phyloP scores from a whole-genome alignment of 352 stramenopile genomes.

The Phytophthora boehmeriae region DNA sequence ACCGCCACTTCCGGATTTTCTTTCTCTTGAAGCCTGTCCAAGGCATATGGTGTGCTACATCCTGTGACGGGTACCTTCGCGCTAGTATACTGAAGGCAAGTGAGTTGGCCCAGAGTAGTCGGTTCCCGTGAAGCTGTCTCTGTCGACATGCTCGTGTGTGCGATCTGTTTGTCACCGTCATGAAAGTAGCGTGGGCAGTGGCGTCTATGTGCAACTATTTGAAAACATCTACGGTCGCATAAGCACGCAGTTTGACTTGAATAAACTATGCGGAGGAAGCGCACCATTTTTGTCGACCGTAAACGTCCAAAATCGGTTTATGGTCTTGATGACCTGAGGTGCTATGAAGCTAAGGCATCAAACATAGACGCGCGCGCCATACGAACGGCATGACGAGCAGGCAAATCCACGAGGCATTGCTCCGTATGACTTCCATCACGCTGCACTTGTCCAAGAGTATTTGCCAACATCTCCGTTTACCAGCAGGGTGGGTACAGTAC shows the following conservation, averaged over 20 bases:
- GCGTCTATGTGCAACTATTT: too few relatives aligned
- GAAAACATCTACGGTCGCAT: too few relatives aligned
- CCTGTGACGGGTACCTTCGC: slow-evolving; percentile 16
- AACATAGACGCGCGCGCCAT: slow-evolving; percentile 17
- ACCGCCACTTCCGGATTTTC: slow-evolving; percentile 24
- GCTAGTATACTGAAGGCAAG: background rate
- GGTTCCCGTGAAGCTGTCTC: slow-evolving; percentile 11
- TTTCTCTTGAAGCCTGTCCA: too few relatives aligned
- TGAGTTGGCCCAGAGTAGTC: slow-evolving; percentile 11
- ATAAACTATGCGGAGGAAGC: too few relatives aligned
- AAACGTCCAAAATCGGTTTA: slow-evolving; percentile 2
- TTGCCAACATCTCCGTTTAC: slow-evolving; percentile 1
- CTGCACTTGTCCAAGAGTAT: slow-evolving; percentile 22
- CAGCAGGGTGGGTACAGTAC: slow-evolving; percentile 1
- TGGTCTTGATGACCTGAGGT: slow-evolving; percentile 33
- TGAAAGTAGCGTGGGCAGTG: slow-evolving; percentile 26
- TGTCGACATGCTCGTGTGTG: slow-evolving; percentile 3
- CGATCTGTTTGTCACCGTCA: slow-evolving; percentile 24
- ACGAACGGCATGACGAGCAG: slow-evolving; percentile 25
- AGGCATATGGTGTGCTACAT: too few relatives aligned
- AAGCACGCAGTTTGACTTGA: too few relatives aligned
- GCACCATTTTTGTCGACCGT: too few relatives aligned
- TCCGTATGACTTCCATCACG: slow-evolving; percentile 43
- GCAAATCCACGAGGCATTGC: slow-evolving; percentile 26
- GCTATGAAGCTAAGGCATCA: slow-evolving; percentile 4